Conservation (phyloP, 192 early-diverging fungal genomes). For the Spizellomyces sp. region DNA sequence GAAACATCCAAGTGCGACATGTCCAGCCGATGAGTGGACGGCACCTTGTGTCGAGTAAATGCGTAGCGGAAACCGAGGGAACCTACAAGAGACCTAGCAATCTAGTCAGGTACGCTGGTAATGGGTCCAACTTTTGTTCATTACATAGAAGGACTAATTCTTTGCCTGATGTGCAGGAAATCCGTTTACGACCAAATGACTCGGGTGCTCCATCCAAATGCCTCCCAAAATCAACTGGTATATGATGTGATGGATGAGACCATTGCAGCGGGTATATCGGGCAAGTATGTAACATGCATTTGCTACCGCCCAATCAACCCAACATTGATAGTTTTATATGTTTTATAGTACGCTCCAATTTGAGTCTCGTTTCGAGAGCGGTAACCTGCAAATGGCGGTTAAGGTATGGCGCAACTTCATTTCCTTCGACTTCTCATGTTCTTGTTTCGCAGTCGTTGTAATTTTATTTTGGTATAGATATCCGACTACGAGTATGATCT, state of each 20-base stretch:
- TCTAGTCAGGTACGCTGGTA: too few relatives aligned
- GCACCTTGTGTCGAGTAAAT: constrained; percentile 5
- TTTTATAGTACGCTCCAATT: constrained; percentile 40
- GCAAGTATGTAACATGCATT: too few relatives aligned
- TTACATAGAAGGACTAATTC: too few relatives aligned
- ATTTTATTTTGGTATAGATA: not conserved
- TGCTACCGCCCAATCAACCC: too few relatives aligned
- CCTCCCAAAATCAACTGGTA: constrained; percentile 25
- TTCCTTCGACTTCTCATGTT: constrained; percentile 11
- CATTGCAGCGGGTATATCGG: constrained; percentile 10
- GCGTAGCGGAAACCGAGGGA: constrained; percentile 9
- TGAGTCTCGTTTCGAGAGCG: constrained; percentile 59
- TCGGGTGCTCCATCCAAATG: too few relatives aligned
- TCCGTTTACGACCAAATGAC: too few relatives aligned
- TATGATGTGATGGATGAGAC: constrained; percentile 54
- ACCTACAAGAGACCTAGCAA: not conserved
- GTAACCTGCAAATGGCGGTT: constrained; percentile 58
- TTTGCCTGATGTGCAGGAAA: too few relatives aligned
- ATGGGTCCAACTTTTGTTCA: too few relatives aligned
- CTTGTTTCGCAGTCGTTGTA: not conserved
- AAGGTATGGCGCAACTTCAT: constrained; percentile 15
- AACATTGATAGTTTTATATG: too few relatives aligned
- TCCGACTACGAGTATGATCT: constrained; percentile 52
- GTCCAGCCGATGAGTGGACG: constrained; percentile 33
- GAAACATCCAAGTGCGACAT: constrained; percentile 36